Evolutionary conservation across 768 basidiomycete species (phyloP).

Genomic region (Xanthoconium stramineum): DNA sequence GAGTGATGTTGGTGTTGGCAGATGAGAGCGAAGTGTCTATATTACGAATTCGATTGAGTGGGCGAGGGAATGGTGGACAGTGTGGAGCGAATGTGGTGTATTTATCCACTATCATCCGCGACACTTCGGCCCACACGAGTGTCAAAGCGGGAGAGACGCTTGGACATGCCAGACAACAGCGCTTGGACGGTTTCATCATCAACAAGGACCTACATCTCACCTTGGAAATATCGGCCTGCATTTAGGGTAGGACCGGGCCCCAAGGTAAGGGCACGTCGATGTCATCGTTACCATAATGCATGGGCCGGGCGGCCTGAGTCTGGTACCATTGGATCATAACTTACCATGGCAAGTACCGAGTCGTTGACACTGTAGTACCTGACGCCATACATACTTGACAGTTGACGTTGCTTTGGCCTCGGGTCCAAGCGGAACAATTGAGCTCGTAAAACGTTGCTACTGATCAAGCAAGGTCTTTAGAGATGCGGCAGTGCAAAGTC

Average conservation of each 20-base stretch:
- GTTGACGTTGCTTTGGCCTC: too few species aligned
- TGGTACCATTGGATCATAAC: background rate
- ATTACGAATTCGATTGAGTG: background rate
- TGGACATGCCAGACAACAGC: conserved; percentile 10
- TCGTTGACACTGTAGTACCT: too few species aligned
- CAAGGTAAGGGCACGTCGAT: background rate
- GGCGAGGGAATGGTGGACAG: background rate
- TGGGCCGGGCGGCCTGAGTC: background rate
- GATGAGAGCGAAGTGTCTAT: background rate
- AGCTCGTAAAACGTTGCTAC: too few species aligned
- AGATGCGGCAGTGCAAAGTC: too few species aligned
- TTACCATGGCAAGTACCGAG: too few species aligned
- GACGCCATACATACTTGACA: too few species aligned
- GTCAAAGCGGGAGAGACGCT: conserved; percentile 19
- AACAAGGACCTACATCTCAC: conserved; percentile 5
- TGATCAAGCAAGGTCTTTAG: too few species aligned
- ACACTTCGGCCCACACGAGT: conserved; percentile 4
- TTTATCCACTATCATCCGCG: conserved; percentile 8
- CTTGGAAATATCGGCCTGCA: conserved; percentile 5
- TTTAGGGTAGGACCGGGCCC: conserved; percentile 3
- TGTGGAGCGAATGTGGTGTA: conserved; percentile 3
- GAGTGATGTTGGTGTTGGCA: background rate
- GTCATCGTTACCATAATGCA: background rate
- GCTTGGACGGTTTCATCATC: conserved; percentile 9
- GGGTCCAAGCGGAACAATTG: too few species aligned